Base-by-base conservation (phyloP, 805 yeast species). In the Saccharomycopsis sp. region DNA sequence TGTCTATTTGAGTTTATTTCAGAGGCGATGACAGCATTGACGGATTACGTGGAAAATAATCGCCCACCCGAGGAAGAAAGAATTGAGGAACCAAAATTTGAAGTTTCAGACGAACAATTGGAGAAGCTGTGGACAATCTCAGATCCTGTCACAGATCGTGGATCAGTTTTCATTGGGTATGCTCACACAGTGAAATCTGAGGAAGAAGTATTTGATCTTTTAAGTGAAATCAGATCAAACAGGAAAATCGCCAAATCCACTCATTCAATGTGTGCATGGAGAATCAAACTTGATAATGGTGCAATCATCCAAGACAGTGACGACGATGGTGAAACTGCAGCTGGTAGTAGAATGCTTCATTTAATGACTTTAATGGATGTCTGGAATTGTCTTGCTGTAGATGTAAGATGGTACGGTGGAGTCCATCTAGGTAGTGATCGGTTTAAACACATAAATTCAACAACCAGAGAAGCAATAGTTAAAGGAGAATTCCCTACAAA, bases 311-410 rank as follows among this genome's bases (percentile, higher is more conserved):
- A 72, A 29, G 97, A 93, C 55, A 88, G 85, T 54, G 97, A 93
- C 57, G 97, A 93, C 60, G 98, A 90, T 58, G 98, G 98, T 2
- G 98, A 93, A 58, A 73, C 94, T 0, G 97, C 97, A 1, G 96
- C 97, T 1, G 98, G 98, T 7, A 78, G 89, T 4, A 67, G 96
- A 47, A 65, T 89, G 70, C 62, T 88, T 41, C 96, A 87, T 65
- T 62, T 89, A 39, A 63, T 89, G 52, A 76, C 85, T 29, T 74
- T 77, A 52, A 82, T 82, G 85, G 87, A 86, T 54, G 84, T 75
- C 1, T 77, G 85, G 83, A 80, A 89, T 58, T 85, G 85, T 3
- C 74, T 88, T 51, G 96, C 89, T 2, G 64, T 50, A 3, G 47
- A 86, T 81, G 77, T 84, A 27, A 65, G 98, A 49, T 90, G 97